A percentile compares a stretch with the other conserved stretches of the same genome.
Evolutionary conservation across 371 early-diverging fungal species (phyloP).

Genomic region (Mortierella sp.): DNA sequence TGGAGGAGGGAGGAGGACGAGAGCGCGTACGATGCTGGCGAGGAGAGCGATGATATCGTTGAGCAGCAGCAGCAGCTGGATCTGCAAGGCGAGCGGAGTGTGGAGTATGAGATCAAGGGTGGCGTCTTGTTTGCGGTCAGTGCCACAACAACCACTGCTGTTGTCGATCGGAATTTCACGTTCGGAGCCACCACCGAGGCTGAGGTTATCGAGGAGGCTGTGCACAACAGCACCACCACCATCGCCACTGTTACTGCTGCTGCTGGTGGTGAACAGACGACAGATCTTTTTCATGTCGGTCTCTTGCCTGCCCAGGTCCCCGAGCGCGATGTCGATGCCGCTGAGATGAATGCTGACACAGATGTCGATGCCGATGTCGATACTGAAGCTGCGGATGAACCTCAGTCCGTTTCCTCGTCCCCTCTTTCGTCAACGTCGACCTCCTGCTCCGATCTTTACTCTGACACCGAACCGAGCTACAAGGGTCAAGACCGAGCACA

Average conservation of each 20-base stretch:
- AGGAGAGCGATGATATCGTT: neutral
- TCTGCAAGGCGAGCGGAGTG: slow-evolving; percentile 3
- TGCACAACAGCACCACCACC: neutral
- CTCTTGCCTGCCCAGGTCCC: slow-evolving; percentile 2
- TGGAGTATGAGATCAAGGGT: neutral
- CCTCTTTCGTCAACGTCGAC: neutral
- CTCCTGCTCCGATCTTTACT: neutral
- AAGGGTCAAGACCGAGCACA: neutral
- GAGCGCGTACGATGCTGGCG: neutral
- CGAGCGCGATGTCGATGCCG: neutral
- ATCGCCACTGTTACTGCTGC: neutral
- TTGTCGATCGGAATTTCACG: neutral
- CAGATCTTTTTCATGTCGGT: neutral
- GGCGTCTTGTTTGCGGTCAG: neutral
- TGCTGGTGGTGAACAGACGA: neutral
- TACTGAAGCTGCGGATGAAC: neutral
- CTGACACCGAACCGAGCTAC: neutral
- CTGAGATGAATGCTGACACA: neutral
- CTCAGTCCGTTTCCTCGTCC: neutral
- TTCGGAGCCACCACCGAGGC: neutral
- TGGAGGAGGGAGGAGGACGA: neutral
- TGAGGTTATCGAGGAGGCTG: neutral
- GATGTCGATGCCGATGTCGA: neutral
- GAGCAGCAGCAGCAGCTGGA: neutral
- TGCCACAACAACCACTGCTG: no score